These are phyloP conservation scores for Phytophthora sansomeana DNA, from an alignment of 352 stramenopile genomes.

Conservation along the genomic window DNA sequence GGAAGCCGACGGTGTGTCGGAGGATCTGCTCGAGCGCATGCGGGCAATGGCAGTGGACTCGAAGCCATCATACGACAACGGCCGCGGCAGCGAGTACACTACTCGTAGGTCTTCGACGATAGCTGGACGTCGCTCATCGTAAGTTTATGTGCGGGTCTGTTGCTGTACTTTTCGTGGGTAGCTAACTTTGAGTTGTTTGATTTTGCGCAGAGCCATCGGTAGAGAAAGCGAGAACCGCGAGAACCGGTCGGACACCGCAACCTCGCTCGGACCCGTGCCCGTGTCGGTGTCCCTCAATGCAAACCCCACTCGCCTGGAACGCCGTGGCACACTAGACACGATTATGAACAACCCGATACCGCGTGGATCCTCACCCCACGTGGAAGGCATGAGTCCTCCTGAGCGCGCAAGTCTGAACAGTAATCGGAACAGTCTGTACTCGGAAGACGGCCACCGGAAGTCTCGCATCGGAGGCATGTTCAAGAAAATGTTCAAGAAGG, in stretches of 20 bases:
- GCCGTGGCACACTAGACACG: constrained; percentile 52
- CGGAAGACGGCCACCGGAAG: constrained; percentile 74
- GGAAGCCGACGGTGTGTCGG: constrained; percentile 59
- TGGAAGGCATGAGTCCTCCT: constrained; percentile 35
- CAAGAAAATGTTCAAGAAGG: constrained; percentile 93
- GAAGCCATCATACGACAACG: constrained; percentile 73
- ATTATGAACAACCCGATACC: constrained; percentile 60
- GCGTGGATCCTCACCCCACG: constrained; percentile 33
- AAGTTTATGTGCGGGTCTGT: constrained; percentile 16
- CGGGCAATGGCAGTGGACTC: constrained; percentile 72
- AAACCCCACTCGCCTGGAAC: constrained; percentile 38
- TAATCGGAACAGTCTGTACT: constrained; percentile 59
- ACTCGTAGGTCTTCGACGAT: constrained; percentile 13
- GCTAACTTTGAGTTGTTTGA: constrained; percentile 23
- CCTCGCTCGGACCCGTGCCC: constrained; percentile 65
- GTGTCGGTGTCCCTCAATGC: constrained; percentile 59
- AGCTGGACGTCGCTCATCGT: constrained; percentile 33
- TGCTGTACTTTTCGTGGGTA: not conserved
- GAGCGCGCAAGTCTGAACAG: constrained; percentile 42
- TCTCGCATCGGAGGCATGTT: constrained; percentile 87
- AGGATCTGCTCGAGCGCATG: constrained; percentile 57
- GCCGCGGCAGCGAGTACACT: constrained; percentile 36
- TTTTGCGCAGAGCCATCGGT: constrained; percentile 16
- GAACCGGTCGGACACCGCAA: constrained; percentile 68
- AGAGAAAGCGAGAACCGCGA: constrained; percentile 40